These are phyloP conservation scores for Auricularia sp. DNA, from an alignment of 768 basidiomycete species.

Conservation along the genomic window DNA sequence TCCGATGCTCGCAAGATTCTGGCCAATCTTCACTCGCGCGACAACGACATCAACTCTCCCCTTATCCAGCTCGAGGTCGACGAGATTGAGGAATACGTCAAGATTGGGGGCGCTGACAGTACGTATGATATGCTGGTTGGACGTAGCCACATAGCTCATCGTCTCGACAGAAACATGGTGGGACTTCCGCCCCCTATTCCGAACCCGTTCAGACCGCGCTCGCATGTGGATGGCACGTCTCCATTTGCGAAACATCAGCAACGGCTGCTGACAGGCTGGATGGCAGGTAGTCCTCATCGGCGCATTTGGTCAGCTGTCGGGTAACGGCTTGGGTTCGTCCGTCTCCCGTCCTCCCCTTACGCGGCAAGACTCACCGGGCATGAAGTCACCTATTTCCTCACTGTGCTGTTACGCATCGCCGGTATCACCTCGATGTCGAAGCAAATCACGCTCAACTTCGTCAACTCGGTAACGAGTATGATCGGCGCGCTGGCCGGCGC, in stretches of 20 bases:
- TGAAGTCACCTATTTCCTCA: conserved; percentile 6
- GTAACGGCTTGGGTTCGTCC: conserved; percentile 27
- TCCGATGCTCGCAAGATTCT: conserved; percentile 35
- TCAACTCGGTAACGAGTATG: conserved; percentile 42
- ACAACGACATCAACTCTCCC: conserved; percentile 36
- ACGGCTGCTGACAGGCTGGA: too few species aligned
- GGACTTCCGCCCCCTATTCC: conserved; percentile 45
- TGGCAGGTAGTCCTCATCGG: conserved; percentile 33
- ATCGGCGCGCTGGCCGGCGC: conserved; percentile 31
- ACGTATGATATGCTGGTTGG: too few species aligned
- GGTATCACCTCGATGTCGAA: conserved; percentile 12
- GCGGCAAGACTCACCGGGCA: too few species aligned
- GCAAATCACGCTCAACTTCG: conserved; percentile 37
- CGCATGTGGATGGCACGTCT: conserved; percentile 29
- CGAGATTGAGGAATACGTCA: conserved; percentile 43
- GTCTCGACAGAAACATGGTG: conserved; percentile 25
- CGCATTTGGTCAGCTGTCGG: conserved; percentile 35
- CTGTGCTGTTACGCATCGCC: conserved; percentile 13
- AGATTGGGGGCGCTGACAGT: conserved; percentile 22
- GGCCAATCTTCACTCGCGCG: conserved; percentile 38
- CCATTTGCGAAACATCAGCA: too few species aligned
- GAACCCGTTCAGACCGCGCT: conserved; percentile 34
- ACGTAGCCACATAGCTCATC: too few species aligned
- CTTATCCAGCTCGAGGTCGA: conserved; percentile 42
- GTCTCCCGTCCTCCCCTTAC: too few species aligned